Base-by-base conservation (phyloP, 805 yeast species). In the Candida maesae region DNA sequence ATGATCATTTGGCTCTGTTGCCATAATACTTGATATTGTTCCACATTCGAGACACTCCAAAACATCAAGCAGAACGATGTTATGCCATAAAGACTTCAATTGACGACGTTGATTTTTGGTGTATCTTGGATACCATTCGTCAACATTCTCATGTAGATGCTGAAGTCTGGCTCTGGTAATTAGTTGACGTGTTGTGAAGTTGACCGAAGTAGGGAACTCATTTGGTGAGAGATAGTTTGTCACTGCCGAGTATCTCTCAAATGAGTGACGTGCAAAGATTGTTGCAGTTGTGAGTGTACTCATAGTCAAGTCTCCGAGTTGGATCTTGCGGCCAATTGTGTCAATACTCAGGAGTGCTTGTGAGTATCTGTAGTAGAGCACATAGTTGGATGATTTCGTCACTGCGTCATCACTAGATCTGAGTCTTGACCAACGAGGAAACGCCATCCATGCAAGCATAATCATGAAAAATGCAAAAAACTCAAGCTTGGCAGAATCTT, bases 91-190 rank as follows among this genome's bases (percentile, higher is more conserved):
- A 2, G 46, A 43, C 20, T 30, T 43, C 20, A 38, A 34, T 11
- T 38, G 27, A 7, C 40, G 29, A 5, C 32, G n/a, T 20, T 31
- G 36, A 5, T 27, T 24, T 1, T 19, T 17, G 3, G 46, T 17
- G 17, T 21, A 19, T 11, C 35, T 24, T 6, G 46, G 40, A 24
- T 35, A 39, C 35, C 33, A 39, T 3, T 20, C 18, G 8, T 43
- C 43, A 24, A 43, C 20, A 24, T 43, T 41, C 11, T 35, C 46
- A 19, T 43, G 31, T 14, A 43, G 29, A 12, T 43, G 46, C 32
- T 43, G 46, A 13, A 24, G n/a, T 15, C 36, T 43, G 18, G 43
- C 46, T 28, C 36, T 4, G 3, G 43, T n/a, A 15, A 43, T 27
- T 27, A 38, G 33, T 6, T 33, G 21, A 24, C 25, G 36, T 2